Evolutionary conservation across 352 stramenopile genomes (phyloP).

Genomic region (Phytophthora fragariaefolia): DNA sequence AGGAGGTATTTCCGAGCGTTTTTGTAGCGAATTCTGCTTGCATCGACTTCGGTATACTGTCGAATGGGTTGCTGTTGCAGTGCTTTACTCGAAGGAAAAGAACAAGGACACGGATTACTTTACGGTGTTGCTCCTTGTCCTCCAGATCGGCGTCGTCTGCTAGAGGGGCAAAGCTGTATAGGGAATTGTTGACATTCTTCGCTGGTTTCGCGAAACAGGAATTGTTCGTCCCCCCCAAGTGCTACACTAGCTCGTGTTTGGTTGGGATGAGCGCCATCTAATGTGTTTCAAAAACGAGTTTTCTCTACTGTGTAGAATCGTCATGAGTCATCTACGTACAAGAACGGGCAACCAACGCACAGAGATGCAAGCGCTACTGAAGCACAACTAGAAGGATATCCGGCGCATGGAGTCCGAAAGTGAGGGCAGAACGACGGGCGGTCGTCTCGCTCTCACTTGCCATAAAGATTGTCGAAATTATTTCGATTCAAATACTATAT

Average conservation of each 20-base stretch:
- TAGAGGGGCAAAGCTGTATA: background rate
- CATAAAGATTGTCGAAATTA: too few relatives aligned
- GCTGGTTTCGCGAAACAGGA: conserved; percentile 2
- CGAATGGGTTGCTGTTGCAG: background rate
- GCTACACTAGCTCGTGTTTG: conserved; percentile 3
- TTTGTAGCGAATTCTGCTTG: too few relatives aligned
- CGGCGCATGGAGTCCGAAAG: conserved; percentile 5
- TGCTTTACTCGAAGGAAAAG: background rate
- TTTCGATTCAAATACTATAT: too few relatives aligned
- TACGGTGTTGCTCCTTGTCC: background rate
- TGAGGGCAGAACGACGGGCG: too few relatives aligned
- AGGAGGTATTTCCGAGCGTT: too few relatives aligned
- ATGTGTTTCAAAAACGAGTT: conserved; percentile 9
- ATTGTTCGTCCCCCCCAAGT: conserved; percentile 1
- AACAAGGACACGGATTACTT: background rate
- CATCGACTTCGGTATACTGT: background rate
- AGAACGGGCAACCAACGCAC: conserved; percentile 4
- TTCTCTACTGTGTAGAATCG: conserved; percentile 6
- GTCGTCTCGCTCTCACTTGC: too few relatives aligned
- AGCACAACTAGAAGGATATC: conserved; percentile 9
- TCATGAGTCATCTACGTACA: background rate
- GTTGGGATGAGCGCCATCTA: conserved; percentile 3
- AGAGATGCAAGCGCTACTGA: conserved; percentile 13
- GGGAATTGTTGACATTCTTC: background rate
- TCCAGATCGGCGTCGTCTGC: background rate